Conservation (phyloP, 2,329 filamentous ascomycete genomes). For the Aspergillus thermomutatus region DNA sequence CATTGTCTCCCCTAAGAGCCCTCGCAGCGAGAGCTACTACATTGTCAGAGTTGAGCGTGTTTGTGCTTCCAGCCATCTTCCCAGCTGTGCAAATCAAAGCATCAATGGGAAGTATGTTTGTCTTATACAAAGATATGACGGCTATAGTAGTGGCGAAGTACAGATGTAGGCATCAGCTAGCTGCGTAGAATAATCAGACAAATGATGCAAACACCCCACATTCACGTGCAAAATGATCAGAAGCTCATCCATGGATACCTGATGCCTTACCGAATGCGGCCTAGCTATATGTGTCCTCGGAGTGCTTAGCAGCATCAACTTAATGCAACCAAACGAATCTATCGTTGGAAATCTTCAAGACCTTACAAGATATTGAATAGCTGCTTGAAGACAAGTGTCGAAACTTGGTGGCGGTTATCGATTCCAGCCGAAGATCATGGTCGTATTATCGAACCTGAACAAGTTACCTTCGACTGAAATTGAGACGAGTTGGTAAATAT, state of each 20-base stretch:
- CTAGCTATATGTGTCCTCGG: background rate
- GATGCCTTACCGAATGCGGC: background rate
- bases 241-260: background rate
- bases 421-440: background rate
- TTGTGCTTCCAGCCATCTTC: conserved; percentile 21
- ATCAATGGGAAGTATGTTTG: background rate
- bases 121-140: background rate
- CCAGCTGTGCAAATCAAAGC: background rate
- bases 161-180: background rate
- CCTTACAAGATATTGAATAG: background rate
- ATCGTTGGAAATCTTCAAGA: no score
- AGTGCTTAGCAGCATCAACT: background rate
- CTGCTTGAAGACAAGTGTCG: background rate
- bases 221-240: background rate
- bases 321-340: background rate
- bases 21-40: conserved; percentile 31
- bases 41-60: conserved; percentile 22
- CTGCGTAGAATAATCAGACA: background rate
- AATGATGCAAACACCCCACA: conserved; percentile 1
- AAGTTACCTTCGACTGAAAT: background rate
- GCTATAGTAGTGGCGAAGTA: background rate
- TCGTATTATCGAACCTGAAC: background rate
- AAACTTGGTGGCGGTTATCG: background rate
- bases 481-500: background rate
- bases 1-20: conserved; percentile 28